A percentile compares a stretch with the other conserved stretches of the same genome.
Evolutionary conservation across 192 early-diverging fungal genomes (phyloP).

Genomic region (Coemansia sp.): DNA sequence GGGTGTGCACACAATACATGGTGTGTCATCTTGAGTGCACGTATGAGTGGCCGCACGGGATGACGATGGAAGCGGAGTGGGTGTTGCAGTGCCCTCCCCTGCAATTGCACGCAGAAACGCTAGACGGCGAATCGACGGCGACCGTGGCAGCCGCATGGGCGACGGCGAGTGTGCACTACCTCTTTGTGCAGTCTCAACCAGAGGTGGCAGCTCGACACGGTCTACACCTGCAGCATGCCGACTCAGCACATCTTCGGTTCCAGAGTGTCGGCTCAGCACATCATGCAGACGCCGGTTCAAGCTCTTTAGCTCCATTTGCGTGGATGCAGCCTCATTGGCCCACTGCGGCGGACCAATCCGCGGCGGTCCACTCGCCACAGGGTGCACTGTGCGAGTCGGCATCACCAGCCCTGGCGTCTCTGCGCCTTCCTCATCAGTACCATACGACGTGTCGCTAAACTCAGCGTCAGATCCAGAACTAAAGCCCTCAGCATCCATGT

Average conservation of each 20-base stretch:
- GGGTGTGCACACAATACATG: constrained; percentile 10
- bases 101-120: constrained; percentile 18
- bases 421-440: constrained; percentile 9
- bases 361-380: background rate
- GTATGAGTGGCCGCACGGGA: too few relatives aligned
- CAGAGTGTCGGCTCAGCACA: constrained; percentile 17
- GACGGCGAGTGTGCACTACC: background rate
- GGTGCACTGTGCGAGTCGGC: background rate
- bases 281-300: constrained; percentile 31
- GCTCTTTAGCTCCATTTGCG: constrained; percentile 17
- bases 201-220: background rate
- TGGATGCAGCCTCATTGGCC: background rate
- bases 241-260: background rate
- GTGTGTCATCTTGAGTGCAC: background rate
- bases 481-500: constrained; percentile 3
- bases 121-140: constrained; percentile 30
- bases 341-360: background rate
- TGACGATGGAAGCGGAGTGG: too few relatives aligned
- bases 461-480: background rate
- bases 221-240: background rate
- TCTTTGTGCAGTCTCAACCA: background rate
- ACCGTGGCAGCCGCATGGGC: constrained; percentile 6
- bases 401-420: constrained; percentile 17
- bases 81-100: constrained; percentile 4
- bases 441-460: constrained; percentile 9